Percentiles rank a stretch among this genome's conserved stretches.
Conservation (phyloP, 1,139 yeast genomes). For the Nakaseomyces sp. region DNA sequence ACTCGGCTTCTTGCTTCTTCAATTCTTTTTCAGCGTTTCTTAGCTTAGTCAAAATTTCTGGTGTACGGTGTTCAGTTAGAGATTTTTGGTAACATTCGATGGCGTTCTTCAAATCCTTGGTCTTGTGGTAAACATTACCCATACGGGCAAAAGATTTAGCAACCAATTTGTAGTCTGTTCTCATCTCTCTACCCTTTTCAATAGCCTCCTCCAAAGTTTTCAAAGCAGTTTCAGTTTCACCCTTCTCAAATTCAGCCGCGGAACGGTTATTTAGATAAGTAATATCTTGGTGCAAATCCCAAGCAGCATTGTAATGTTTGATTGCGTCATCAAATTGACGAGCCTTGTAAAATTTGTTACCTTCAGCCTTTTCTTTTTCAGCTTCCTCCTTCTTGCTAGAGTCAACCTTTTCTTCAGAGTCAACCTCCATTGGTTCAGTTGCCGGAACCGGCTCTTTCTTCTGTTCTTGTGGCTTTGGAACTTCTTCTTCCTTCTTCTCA, state of each 20-base stretch:
- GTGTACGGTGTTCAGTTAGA: conserved; percentile 94
- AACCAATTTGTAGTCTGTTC: conserved; percentile 85
- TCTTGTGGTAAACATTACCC: conserved; percentile 73
- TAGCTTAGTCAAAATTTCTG: conserved; percentile 82
- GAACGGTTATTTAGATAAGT: conserved; percentile 94
- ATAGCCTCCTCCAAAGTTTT: conserved; percentile 73
- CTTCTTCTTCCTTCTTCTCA: conserved; percentile 14
- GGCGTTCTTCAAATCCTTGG: conserved; percentile 64
- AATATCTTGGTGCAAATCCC: conserved; percentile 73
- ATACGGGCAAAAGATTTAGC: conserved; percentile 92
- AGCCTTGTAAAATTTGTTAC: conserved; percentile 77
- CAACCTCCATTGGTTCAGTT: conserved; percentile 33
- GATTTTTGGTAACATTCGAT: conserved; percentile 79
- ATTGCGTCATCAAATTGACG: conserved; percentile 92
- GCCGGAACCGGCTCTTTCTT: conserved; percentile 28
- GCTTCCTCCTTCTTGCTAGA: conserved; percentile 46
- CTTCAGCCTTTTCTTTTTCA: conserved; percentile 73
- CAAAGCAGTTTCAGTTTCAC: conserved; percentile 79
- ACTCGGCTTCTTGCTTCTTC: conserved; percentile 65
- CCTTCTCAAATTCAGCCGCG: conserved; percentile 95
- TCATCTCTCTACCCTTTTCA: conserved; percentile 78
- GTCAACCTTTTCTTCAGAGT: conserved; percentile 25
- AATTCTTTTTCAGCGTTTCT: conserved; percentile 81
- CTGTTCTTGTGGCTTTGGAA: conserved; percentile 27
- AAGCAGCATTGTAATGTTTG: conserved; percentile 75